Evolutionary conservation across 2,329 filamentous ascomycete species (phyloP).

Genomic region (Nothopassalora personata): DNA sequence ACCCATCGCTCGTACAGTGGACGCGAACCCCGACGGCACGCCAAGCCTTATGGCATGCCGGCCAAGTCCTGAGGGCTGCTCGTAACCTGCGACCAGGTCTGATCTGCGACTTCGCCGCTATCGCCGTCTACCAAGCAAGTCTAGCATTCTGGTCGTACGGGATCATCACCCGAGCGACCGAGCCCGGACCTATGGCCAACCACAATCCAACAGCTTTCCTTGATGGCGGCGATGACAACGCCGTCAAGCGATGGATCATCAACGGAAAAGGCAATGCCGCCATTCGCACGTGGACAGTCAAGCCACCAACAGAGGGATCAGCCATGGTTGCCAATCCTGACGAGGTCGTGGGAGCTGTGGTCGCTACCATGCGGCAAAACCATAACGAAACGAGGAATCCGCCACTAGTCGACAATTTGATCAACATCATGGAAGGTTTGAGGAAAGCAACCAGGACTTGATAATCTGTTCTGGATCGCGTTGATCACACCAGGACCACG

Average conservation of each 20-base stretch:
- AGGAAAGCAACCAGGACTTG: constrained; percentile 30
- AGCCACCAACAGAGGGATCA: constrained; percentile 12
- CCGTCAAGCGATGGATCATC: constrained; percentile 40
- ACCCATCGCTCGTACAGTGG: constrained; percentile 57
- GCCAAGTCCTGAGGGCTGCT: constrained; percentile 59
- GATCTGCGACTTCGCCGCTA: constrained; percentile 57
- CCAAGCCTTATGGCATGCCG: constrained; percentile 62
- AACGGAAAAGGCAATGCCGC: constrained; percentile 32
- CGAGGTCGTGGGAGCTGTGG: constrained; percentile 54
- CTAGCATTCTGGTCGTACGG: constrained; percentile 66
- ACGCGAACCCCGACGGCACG: constrained; percentile 51
- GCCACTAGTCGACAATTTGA: constrained; percentile 63
- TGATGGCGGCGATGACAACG: constrained; percentile 51
- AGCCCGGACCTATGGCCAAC: constrained; percentile 38
- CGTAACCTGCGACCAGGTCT: constrained; percentile 37
- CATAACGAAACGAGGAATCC: constrained; percentile 43
- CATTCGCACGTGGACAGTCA: constrained; percentile 25
- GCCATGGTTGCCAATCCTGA: constrained; percentile 50
- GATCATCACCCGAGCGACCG: constrained; percentile 41
- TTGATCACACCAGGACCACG: neutral
- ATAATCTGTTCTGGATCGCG: neutral
- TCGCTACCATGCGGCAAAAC: constrained; percentile 53
- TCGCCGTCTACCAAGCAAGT: constrained; percentile 63
- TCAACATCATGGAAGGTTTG: constrained; percentile 58
- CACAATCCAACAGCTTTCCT: constrained; percentile 45